Conservation (phyloP, 331 rosid species). For the Malus hybrid region DNA sequence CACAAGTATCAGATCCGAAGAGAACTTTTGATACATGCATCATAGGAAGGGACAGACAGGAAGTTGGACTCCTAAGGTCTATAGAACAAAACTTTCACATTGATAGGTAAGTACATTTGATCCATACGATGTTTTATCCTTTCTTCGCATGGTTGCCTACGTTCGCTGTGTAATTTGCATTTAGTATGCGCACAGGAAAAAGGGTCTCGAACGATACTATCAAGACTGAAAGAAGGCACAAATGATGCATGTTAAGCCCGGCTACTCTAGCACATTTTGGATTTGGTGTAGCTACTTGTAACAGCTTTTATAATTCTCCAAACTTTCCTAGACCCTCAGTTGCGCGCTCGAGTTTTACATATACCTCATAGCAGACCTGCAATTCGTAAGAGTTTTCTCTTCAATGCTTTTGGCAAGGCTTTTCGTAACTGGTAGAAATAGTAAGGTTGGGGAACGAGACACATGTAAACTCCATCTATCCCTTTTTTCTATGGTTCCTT, state of each 20-base stretch:
- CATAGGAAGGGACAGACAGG: constrained; percentile 29
- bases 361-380: constrained; percentile 5
- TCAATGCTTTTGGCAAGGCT: constrained; percentile 5
- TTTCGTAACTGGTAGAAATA: constrained; percentile 1
- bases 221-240: constrained; percentile 22
- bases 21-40: constrained; percentile 27
- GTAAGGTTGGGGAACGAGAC: constrained; percentile 8
- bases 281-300: constrained; percentile 13
- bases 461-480: background rate
- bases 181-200: constrained; percentile 26
- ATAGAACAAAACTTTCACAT: constrained; percentile 31
- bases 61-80: constrained; percentile 16
- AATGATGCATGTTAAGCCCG: constrained; percentile 24
- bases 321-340: background rate
- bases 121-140: background rate
- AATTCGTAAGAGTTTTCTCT: constrained; percentile 4
- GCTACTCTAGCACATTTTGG: constrained; percentile 17
- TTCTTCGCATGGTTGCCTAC: background rate
- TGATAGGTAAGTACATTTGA: constrained; percentile 24
- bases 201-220: constrained; percentile 16
- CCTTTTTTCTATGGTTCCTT: background rate
- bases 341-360: constrained; percentile 3
- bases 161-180: too few relatives aligned
- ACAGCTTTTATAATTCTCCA: constrained; percentile 10
- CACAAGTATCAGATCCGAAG: constrained; percentile 27